These are phyloP conservation scores for Nepenthes alata DNA, from an alignment of 179 eudicot species.

Conservation along the genomic window DNA sequence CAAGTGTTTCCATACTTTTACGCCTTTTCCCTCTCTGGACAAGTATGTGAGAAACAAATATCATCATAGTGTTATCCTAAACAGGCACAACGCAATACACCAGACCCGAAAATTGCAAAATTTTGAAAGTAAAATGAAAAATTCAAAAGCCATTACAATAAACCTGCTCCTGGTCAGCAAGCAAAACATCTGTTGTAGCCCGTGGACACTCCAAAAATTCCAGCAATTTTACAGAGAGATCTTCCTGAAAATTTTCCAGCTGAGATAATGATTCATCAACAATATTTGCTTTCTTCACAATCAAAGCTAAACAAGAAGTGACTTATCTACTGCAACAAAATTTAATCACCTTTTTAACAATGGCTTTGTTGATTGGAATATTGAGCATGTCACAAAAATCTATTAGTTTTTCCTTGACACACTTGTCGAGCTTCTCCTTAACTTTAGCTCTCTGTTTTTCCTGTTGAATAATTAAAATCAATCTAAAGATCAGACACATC, in stretches of 20 bases:
- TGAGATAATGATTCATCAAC: too few relatives aligned
- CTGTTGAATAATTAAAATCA: slow-evolving; percentile 18
- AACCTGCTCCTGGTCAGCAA: slow-evolving; percentile 72
- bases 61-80: too few relatives aligned
- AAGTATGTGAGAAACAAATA: neutral
- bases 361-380: slow-evolving; percentile 39
- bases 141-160: neutral
- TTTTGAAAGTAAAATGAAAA: neutral
- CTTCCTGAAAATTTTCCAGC: slow-evolving; percentile 40
- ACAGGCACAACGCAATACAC: too few relatives aligned
- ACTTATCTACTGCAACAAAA: neutral
- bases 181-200: slow-evolving; percentile 70
- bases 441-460: slow-evolving; percentile 66
- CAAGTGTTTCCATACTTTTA: slow-evolving; percentile 37
- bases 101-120: neutral
- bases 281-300: neutral
- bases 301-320: neutral
- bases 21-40: slow-evolving; percentile 54
- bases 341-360: slow-evolving; percentile 44
- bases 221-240: slow-evolving; percentile 55
- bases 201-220: slow-evolving; percentile 91
- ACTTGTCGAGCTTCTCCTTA: slow-evolving; percentile 80
- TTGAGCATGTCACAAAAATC: slow-evolving; percentile 85
- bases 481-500: neutral
- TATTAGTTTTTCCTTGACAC: slow-evolving; percentile 68